Evolutionary conservation across 805 yeast species (phyloP).

Genomic region (Lachancea fermentati): DNA sequence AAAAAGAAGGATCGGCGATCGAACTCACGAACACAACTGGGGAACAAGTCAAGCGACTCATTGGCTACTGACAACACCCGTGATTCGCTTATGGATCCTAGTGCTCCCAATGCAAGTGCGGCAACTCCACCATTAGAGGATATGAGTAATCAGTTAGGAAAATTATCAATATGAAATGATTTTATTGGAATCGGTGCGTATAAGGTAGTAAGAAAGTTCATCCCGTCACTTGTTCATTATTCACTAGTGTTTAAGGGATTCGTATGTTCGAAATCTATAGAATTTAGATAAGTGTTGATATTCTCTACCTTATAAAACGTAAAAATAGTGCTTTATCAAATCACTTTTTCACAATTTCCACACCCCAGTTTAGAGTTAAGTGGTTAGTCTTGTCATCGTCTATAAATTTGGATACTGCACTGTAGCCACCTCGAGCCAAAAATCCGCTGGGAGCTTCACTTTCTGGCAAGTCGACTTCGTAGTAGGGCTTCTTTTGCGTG

Average conservation of each 20-base stretch:
- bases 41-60: neutral
- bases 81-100: neutral
- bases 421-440: constrained; percentile 80
- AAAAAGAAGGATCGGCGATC: neutral
- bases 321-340: neutral
- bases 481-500: constrained; percentile 72
- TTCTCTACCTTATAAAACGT: neutral
- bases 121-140: neutral
- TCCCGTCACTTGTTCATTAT: neutral
- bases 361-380: constrained; percentile 76
- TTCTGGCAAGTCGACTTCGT: constrained; percentile 53
- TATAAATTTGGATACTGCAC: constrained; percentile 73
- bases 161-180: neutral
- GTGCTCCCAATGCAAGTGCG: neutral
- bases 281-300: neutral
- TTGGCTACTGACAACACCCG: neutral
- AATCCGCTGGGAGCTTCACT: constrained; percentile 91
- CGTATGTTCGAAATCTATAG: too few species aligned
- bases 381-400: constrained; percentile 82
- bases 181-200: neutral
- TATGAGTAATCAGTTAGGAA: neutral
- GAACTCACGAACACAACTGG: neutral
- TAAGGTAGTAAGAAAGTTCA: neutral
- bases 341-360: constrained; percentile 64
- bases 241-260: neutral